Base-by-base conservation (phyloP, 2,329 filamentous ascomycete genomes). In the Exophiala sideris region DNA sequence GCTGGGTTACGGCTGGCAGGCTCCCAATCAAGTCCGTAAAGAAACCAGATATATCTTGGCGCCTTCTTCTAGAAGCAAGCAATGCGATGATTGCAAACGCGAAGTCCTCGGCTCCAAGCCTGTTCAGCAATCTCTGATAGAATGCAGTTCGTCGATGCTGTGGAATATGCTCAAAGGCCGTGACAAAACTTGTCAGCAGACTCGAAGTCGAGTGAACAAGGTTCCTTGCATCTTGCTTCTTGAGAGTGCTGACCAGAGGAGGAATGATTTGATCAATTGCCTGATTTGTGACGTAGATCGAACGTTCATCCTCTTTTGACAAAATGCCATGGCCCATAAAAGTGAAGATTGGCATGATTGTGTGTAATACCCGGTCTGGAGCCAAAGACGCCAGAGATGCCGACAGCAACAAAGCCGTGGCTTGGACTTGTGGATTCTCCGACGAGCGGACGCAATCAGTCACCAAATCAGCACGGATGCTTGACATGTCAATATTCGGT, bases 301-400 rank as follows among this genome's bases (percentile, higher is more conserved):
- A 97, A 73, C 96, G 97, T 64, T 97, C 92, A 65, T 99, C 95
- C 64, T 89, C 90, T 73, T 96, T 92, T 45, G 89, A 86, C 46
- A 99, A 80, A 16, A 96, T 86, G 3, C 89, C 96, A 40, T 87
- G 88, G 39, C 92, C 91, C 86, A 97, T 96, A 68, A 97, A 96
- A 0, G 94, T 97, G 73, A 99, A 99, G 48, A 99, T 92, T 10
- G 94, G 94, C 94, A 99, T 99, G 50, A 99, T 89, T 64, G 91
- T 96, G 72, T 99, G 92, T 53, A 99, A 79, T 2, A 99, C 89
- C 45, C 95, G 76, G 68, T 96, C 91, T 0, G 95, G 94, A 0
- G 90, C 89, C 62, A 91, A 88, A 36, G 87, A 87, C 18, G 94
- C 92, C 38, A 99, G 78, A 52, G 85, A 87, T 20, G 92, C 91